Base-by-base conservation (phyloP, 306 rosid genomes). In the Parietaria judaica region DNA sequence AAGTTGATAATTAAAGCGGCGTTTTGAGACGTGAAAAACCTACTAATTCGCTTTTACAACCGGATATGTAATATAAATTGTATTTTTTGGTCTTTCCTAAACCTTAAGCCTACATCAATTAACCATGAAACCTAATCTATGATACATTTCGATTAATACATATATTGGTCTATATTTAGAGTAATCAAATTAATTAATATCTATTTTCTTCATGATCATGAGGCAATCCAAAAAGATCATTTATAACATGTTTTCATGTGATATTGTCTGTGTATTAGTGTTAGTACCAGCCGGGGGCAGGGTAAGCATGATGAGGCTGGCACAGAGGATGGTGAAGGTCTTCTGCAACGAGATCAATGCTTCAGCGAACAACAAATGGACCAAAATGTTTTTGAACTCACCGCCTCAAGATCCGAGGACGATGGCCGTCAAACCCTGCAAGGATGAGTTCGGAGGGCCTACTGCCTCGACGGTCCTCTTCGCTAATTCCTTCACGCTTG, bases 321-420 rank as follows among this genome's bases (percentile, higher is more conserved):
- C 85, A 0, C 80, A 83, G 51, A 80, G 89, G 67, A 60, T 83
- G 87, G 68, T 72, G 73, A 80, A 72, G 70, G 71, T 3, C 50
- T 82, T 78, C 51, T 64, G 73, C 46, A 39, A 1, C 8, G 78
- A 78, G 38, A 34, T 72, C 0, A 76, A 73, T 57, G 75, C 50
- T 8, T 61, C 71, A 3, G 4, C 50, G 4, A 13, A 8, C 17
- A 83, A 80, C 57, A 65, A 14, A 52, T 80, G 94, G 95, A 68
- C 13, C 53, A 14, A 54, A 23, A 43, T 71, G 11, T 9, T 56
- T 12, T 51, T 68, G 49, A 4, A 10, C 52, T 17, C 12, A 38
- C 68, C 64, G 23, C 51, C 61, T 17, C 51, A 44, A 51, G 69
- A 76, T 64, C 53, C 71, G 34, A 79, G 66, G 71, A 7, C 78